Conservation (phyloP, 2,329 filamentous ascomycete species). For the Orbilia ellipsospora region DNA sequence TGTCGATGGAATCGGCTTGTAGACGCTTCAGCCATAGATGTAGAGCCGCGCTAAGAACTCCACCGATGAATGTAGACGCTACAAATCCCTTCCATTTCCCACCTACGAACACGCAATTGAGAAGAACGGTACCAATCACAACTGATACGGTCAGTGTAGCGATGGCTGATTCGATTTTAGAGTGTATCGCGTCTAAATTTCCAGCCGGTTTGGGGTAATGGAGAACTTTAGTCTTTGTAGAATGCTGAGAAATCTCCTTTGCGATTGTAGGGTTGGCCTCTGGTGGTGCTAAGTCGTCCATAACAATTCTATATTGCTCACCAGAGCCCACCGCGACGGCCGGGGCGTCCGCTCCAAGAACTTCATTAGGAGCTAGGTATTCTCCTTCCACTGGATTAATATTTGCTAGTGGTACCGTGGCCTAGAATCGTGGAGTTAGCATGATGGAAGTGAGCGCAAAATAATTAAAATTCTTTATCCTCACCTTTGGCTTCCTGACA, state of each 20-base stretch:
- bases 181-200: slow-evolving; percentile 33
- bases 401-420: slow-evolving; percentile 49
- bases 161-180: slow-evolving; percentile 47
- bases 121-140: slow-evolving; percentile 40
- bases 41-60: slow-evolving; percentile 50
- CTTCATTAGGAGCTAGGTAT: slow-evolving; percentile 32
- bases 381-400: slow-evolving; percentile 45
- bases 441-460: neutral
- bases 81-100: slow-evolving; percentile 52
- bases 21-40: slow-evolving; percentile 53
- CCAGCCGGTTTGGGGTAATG: slow-evolving; percentile 33
- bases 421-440: slow-evolving; percentile 1
- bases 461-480: neutral
- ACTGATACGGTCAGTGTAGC: slow-evolving; percentile 38
- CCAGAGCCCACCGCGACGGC: slow-evolving; percentile 41
- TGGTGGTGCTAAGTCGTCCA: slow-evolving; percentile 53
- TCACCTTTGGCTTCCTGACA: slow-evolving; percentile 45
- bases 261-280: slow-evolving; percentile 52
- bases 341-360: slow-evolving; percentile 44
- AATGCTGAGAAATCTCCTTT: slow-evolving; percentile 47
- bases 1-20: slow-evolving; percentile 45
- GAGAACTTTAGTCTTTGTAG: slow-evolving; percentile 44
- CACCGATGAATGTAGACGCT: slow-evolving; percentile 48
- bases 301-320: slow-evolving; percentile 41
- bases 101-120: slow-evolving; percentile 50